Evolutionary conservation across 192 early-diverging fungal genomes (phyloP).

Genomic region (Linnemannia schmuckeri): DNA sequence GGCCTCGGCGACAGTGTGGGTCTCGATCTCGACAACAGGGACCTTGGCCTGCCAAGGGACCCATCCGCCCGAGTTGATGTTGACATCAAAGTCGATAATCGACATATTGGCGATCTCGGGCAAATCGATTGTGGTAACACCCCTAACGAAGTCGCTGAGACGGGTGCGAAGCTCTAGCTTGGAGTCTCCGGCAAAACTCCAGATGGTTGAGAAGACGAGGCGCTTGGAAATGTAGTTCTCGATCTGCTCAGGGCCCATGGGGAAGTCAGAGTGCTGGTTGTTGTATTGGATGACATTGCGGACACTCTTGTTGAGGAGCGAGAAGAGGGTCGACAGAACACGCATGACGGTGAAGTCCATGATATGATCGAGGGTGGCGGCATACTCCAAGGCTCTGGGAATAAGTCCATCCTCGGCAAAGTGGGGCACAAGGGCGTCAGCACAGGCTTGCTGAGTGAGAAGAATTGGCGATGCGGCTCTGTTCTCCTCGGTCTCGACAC

Average conservation of each 20-base stretch:
- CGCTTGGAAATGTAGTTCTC: conserved; percentile 87
- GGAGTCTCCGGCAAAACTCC: conserved; percentile 96
- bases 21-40: conserved; percentile 95
- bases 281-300: conserved; percentile 92
- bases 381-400: conserved; percentile 75
- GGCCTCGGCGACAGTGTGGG: conserved; percentile 89
- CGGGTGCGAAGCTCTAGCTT: conserved; percentile 75
- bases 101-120: conserved; percentile 67
- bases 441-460: conserved; percentile 81
- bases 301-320: conserved; percentile 90
- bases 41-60: conserved; percentile 91
- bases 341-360: conserved; percentile 97
- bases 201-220: conserved; percentile 86
- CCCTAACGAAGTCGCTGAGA: conserved; percentile 88
- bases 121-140: conserved; percentile 80
- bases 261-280: conserved; percentile 93
- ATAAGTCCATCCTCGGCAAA: conserved; percentile 85
- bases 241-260: conserved; percentile 81
- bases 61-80: conserved; percentile 87
- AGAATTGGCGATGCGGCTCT: conserved; percentile 71
- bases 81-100: conserved; percentile 93
- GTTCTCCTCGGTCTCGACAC: conserved; percentile 57
- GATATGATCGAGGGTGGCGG: conserved; percentile 87
- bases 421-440: conserved; percentile 77
- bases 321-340: conserved; percentile 88